These are phyloP conservation scores for Ustilaginoidea virens DNA, from an alignment of 2,329 filamentous ascomycete species.

Conservation along the genomic window DNA sequence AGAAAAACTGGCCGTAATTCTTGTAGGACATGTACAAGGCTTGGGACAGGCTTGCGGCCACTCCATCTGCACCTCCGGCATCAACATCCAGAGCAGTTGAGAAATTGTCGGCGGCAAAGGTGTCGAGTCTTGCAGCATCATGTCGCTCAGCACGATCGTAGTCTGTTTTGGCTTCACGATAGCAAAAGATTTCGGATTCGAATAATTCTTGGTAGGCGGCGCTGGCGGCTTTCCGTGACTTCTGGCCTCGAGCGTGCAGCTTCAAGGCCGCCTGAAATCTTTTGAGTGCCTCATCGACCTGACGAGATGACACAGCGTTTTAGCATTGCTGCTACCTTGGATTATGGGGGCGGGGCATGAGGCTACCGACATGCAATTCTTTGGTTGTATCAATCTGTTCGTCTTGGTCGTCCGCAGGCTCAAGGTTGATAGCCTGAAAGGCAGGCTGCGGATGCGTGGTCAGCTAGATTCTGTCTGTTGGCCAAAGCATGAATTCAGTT, in stretches of 20 bases:
- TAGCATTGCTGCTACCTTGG: background rate
- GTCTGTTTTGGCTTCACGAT: slow-evolving; percentile 73
- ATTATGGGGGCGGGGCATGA: too few relatives aligned
- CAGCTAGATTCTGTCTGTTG: too few relatives aligned
- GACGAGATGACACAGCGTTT: background rate
- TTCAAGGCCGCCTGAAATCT: slow-evolving; percentile 85
- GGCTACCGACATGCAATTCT: slow-evolving; percentile 55
- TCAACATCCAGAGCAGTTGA: slow-evolving; percentile 36
- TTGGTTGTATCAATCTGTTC: slow-evolving; percentile 91
- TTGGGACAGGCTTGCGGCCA: slow-evolving; percentile 69
- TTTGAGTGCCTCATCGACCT: slow-evolving; percentile 92
- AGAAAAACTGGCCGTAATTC: slow-evolving; percentile 79
- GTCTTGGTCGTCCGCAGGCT: slow-evolving; percentile 78
- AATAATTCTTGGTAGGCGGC: slow-evolving; percentile 77
- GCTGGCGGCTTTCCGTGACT: slow-evolving; percentile 58
- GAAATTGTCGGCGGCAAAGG: slow-evolving; percentile 27
- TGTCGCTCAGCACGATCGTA: slow-evolving; percentile 56
- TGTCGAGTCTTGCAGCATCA: slow-evolving; percentile 29
- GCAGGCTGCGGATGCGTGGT: too few relatives aligned
- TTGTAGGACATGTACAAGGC: slow-evolving; percentile 90
- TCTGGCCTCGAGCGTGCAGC: slow-evolving; percentile 73
- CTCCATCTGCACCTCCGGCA: slow-evolving; percentile 52
- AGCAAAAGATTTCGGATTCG: slow-evolving; percentile 84
- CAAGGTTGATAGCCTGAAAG: slow-evolving; percentile 85
- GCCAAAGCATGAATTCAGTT: background rate